Evolutionary conservation across 2,329 filamentous ascomycete species (phyloP).

Genomic region (Neofusicoccum kwambonambiense): DNA sequence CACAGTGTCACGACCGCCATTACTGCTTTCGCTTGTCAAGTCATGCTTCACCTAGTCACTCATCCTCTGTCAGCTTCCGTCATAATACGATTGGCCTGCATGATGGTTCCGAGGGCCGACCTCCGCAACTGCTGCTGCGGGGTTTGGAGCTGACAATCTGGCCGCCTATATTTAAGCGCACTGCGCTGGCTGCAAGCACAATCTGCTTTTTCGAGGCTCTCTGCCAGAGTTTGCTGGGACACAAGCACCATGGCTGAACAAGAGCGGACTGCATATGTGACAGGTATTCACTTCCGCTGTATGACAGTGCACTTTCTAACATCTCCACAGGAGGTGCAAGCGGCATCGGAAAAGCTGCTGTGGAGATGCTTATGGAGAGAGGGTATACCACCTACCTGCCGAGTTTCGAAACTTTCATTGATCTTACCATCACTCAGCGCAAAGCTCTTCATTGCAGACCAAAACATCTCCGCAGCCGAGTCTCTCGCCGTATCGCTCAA

Average conservation of each 20-base stretch:
- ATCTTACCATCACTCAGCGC: slow-evolving; percentile 34
- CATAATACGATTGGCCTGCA: not conserved
- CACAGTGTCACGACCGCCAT: too few relatives aligned
- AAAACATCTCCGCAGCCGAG: slow-evolving; percentile 28
- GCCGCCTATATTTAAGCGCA: not conserved
- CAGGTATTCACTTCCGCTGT: not conserved
- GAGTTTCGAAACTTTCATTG: not conserved
- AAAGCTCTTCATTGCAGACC: slow-evolving; percentile 50
- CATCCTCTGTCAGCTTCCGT: not conserved
- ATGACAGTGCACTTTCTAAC: slow-evolving; percentile 11
- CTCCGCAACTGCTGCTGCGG: not conserved
- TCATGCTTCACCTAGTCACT: not conserved
- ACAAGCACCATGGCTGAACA: slow-evolving; percentile 18
- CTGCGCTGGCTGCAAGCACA: not conserved
- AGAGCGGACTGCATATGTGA: not conserved
- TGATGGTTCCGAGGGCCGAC: not conserved
- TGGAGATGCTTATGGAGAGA: slow-evolving; percentile 29
- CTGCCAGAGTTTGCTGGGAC: too few relatives aligned
- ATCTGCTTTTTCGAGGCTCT: too few relatives aligned
- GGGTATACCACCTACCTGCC: slow-evolving; percentile 20
- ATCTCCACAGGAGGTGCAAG: slow-evolving; percentile 13
- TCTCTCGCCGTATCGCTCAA: slow-evolving; percentile 26
- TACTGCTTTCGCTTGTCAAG: too few relatives aligned
- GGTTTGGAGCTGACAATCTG: not conserved
- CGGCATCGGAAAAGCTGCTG: slow-evolving; percentile 37